Evolutionary conservation across 2,329 filamentous ascomycete species (phyloP), one percentile per base, ranked within the genome.

Genomic region (Fusarium sublunatum): DNA sequence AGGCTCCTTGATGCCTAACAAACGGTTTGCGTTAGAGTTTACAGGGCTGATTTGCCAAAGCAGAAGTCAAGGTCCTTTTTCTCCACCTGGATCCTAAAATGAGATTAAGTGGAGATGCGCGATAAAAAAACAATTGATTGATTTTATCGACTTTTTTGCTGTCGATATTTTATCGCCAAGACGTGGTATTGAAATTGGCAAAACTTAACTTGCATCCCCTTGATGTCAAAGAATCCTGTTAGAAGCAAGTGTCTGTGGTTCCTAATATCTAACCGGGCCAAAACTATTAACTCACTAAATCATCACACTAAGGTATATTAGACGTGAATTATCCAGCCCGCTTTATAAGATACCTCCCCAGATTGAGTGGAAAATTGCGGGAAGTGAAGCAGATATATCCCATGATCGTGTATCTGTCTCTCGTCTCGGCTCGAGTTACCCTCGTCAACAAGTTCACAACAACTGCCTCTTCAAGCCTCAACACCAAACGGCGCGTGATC

Each of bases 401-500:
- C 19, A 19, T 19, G 19, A 19, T 19, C 19, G 19, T 19, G 19
- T 19, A 19, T 19, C 19, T 19, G 19, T 19, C 19, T 19, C 19
- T 19, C 19, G 19, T 19, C 19, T 19, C 19, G 40, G 47, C 11
- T 42, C 22, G 7, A 13, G 26, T 53, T 40, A 22, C 42, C 39
- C 47, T 39, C 36, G 38, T 35, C 19, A 44, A 28, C 28, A 4
- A 39, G 19, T 24, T 26, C 38, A 28, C 40, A 64, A 44, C 25
- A 39, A 19, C 42, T 64, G 25, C 42, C 44, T 44, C 22, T 64
- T 60, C 40, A 35, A 47, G 44, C 26, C 46, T 62, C 47, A 41
- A 39, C 44, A 49, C 40, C 38, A 24, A 25, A 19, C 29, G 12
- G 34, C 63, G 53, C 55, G 63, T 67, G 64, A 67, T 67, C 28